These are phyloP conservation scores for Populus hybrid DNA, from an alignment of 441 rosid genomes.

Conservation along the genomic window DNA sequence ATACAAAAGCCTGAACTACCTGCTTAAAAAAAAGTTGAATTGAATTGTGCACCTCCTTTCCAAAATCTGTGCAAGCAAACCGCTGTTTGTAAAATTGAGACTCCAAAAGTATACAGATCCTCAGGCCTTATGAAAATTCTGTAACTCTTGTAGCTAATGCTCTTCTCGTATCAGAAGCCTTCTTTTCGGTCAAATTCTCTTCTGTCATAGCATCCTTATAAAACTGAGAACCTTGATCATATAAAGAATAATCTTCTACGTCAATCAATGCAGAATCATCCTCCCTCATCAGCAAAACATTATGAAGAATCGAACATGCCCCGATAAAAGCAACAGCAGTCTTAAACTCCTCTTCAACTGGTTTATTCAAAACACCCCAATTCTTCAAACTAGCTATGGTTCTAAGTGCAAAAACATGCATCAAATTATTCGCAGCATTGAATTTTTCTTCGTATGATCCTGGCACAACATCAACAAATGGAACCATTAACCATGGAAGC, in stretches of 20 bases:
- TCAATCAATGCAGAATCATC: conserved; percentile 51
- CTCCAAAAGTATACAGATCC: conserved; percentile 7
- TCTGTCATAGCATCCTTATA: conserved; percentile 23
- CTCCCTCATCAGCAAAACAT: conserved; percentile 56
- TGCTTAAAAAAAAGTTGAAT: conserved; percentile 15
- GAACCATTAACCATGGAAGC: conserved; percentile 72
- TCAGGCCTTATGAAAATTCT: conserved; percentile 15
- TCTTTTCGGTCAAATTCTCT: conserved; percentile 18
- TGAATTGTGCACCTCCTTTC: background rate
- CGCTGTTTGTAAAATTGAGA: conserved; percentile 3
- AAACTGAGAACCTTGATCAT: conserved; percentile 19
- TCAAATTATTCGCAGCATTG: conserved; percentile 33
- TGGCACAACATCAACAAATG: conserved; percentile 32
- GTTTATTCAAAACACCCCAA: conserved; percentile 51
- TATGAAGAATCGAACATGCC: conserved; percentile 65
- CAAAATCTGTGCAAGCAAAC: background rate
- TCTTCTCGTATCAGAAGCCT: conserved; percentile 32
- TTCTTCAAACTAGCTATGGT: conserved; percentile 49
- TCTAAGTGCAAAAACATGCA: conserved; percentile 35
- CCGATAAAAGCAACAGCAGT: conserved; percentile 52
- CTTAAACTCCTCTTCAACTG: conserved; percentile 52
- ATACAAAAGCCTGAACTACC: conserved; percentile 22
- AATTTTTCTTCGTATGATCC: conserved; percentile 42
- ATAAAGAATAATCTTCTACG: conserved; percentile 27
- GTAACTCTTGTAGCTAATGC: conserved; percentile 40